Evolutionary conservation across 1,284 basidiomycete genomes (phyloP).

Genomic region (Tausonia pullulans): DNA sequence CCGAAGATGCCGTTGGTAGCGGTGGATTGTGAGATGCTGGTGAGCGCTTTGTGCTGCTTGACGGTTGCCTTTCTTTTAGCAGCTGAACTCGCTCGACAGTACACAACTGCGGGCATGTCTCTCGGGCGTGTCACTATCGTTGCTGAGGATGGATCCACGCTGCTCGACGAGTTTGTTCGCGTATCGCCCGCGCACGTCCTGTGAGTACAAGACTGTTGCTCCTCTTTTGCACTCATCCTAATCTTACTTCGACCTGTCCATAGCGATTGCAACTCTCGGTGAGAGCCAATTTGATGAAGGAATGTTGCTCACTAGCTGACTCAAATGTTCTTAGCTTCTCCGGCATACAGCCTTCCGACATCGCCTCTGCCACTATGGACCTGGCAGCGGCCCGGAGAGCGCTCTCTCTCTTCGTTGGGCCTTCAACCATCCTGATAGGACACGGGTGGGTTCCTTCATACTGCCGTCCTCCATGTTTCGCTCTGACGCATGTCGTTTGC

Average conservation of each 20-base stretch:
- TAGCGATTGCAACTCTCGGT: constrained; percentile 70
- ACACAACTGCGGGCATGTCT: constrained; percentile 69
- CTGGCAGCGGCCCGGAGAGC: constrained; percentile 54
- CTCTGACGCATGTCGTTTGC: neutral
- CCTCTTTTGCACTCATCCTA: neutral
- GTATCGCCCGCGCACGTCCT: constrained; percentile 65
- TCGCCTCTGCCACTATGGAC: constrained; percentile 50
- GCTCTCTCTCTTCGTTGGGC: constrained; percentile 56
- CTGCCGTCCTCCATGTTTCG: neutral
- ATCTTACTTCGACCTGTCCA: constrained; percentile 8
- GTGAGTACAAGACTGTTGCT: constrained; percentile 39
- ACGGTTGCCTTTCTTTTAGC: neutral
- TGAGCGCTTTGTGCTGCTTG: constrained; percentile 20
- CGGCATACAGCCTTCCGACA: constrained; percentile 56
- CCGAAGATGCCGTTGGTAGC: constrained; percentile 55
- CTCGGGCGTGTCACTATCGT: constrained; percentile 79
- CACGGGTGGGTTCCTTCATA: constrained; percentile 31
- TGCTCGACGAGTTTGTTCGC: constrained; percentile 71
- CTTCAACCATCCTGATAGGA: constrained; percentile 70
- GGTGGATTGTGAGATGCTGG: constrained; percentile 83
- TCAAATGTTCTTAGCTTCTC: constrained; percentile 52
- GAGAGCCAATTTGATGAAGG: neutral
- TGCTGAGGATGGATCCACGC: constrained; percentile 53
- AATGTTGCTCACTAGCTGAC: neutral
- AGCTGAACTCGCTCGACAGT: neutral